Base-by-base conservation (phyloP, 257 asterid species). In the Capsicum rhomboideum region DNA sequence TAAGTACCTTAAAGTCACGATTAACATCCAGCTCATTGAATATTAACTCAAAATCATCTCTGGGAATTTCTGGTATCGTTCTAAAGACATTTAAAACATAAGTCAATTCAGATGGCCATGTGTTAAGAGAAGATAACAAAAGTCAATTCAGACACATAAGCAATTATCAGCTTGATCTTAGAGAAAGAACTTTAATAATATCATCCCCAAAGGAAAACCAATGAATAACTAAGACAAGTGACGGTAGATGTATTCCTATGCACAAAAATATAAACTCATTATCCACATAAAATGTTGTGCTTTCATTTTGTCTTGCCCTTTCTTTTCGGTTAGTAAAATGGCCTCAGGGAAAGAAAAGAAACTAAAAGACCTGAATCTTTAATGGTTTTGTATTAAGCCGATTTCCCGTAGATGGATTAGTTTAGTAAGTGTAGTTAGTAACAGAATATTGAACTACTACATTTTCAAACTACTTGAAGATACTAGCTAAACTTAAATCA, bases 1-100 rank as follows among this genome's bases (percentile, higher is more conserved):
- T 87, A 79, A 58, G 37, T 86, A 94, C 98, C 98, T 90, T 89
- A 90, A 96, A 88, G 61, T 96, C 99, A 81, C 83, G 93, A 79
- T 89, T 93, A 88, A 92, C 99, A 87, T 96, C 99, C 93, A 96
- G 89, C 90, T 92, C 99, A 46, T 88, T 86, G 80, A 96, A 96
- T 85, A 96, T 96, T 87, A 88, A 85, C 82, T 93, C 98, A 89
- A 91, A 96, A 91, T 96, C 99, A 68, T 92, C 99, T 78, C 90
- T 88, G 37, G 99, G 94, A 88, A 92, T 94, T 77, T 92, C 91
- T 79, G 99, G 99, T 90, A 96, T 84, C 63, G 99, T 88, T 94
- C 99, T 96, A 69, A 28, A 78, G 54, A 77, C 49, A 81, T 84
- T 59, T 14, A 80, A 74, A 52, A 52, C 54, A 83, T 34, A 61